Base-by-base conservation (phyloP, 2,329 filamentous ascomycete genomes). In the Pseudogymnoascus sp. region DNA sequence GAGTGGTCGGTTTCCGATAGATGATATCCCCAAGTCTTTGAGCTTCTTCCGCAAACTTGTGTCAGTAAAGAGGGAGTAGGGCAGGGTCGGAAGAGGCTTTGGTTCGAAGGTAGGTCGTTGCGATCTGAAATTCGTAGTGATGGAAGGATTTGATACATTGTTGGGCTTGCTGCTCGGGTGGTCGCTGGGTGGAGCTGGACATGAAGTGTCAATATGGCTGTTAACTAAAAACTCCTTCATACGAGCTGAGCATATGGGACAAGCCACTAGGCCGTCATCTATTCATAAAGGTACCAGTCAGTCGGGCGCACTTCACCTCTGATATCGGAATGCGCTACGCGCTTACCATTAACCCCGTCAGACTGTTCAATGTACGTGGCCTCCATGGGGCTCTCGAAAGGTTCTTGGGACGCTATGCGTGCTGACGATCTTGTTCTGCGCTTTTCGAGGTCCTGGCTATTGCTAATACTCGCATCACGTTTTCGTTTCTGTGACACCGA, bases 61-160 rank as follows among this genome's bases (percentile, higher is more conserved):
- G 21, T 97, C 93, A 72, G 88, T 96, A n/a, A 96, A 77, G 73
- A 96, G 83, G 21, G 88, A 88, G 75, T 97, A 97, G 71, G 91
- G 95, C 16, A 97, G 80, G 8, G 90, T 85, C 0, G 95, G 89
- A 8, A 97, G 78, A 36, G 89, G 84, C 60, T 91, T 86, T 68
- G 66, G 72, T 37, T 64, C 71, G 37, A 66, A 60, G 9, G 12
- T 60, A 37, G 61, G 61, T 36, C 14, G 34, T 18, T 60, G 49
- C 16, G 34, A 21, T 12, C 49, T 34, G 16, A 34, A 3, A 34
- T 56, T 56, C 16, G 28, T 36, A 34, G 49, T 36, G 28, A 56
- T 9, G 11, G 28, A 34, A 34, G 28, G 49, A 34, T 16, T 18
- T 34, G 49, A 56, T 18, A 56, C 21, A 56, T 34, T 56, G 28